Evolutionary conservation across 768 basidiomycete species (phyloP).

Genomic region (Mycena floridula): DNA sequence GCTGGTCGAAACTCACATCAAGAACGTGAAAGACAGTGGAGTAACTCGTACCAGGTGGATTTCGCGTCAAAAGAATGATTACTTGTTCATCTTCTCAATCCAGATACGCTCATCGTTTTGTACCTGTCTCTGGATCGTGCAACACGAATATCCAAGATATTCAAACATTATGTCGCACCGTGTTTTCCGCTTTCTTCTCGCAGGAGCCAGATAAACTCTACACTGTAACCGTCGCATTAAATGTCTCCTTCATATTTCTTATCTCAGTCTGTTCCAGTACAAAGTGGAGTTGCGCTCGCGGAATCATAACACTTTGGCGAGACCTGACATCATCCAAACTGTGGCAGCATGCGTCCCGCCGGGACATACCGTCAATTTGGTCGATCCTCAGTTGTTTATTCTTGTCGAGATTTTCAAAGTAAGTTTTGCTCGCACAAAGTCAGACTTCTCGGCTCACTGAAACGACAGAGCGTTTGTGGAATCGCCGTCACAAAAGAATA

Average conservation of each 20-base stretch:
- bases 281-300: slow-evolving; percentile 73
- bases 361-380: slow-evolving; percentile 61
- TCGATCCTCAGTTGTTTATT: slow-evolving; percentile 65
- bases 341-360: slow-evolving; percentile 68
- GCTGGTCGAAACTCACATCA: slow-evolving; percentile 57
- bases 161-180: slow-evolving; percentile 46
- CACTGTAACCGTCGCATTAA: slow-evolving; percentile 48
- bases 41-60: slow-evolving; percentile 58
- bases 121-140: slow-evolving; percentile 65
- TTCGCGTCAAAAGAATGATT: not conserved
- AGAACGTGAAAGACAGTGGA: slow-evolving; percentile 57
- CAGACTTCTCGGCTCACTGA: slow-evolving; percentile 2
- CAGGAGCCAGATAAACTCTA: slow-evolving; percentile 33
- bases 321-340: slow-evolving; percentile 55
- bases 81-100: slow-evolving; percentile 2
- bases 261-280: slow-evolving; percentile 41
- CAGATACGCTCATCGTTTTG: slow-evolving; percentile 66
- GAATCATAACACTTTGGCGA: slow-evolving; percentile 67
- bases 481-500: slow-evolving; percentile 71
- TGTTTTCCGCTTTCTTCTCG: slow-evolving; percentile 48
- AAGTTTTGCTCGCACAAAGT: slow-evolving; percentile 10
- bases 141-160: slow-evolving; percentile 69
- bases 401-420: slow-evolving; percentile 85
- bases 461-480: slow-evolving; percentile 64
- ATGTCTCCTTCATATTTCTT: slow-evolving; percentile 6